Evolutionary conservation across 2,329 filamentous ascomycete genomes (phyloP), one percentile per base, ranked within the genome.

Genomic region (Epichloe gansuensis): DNA sequence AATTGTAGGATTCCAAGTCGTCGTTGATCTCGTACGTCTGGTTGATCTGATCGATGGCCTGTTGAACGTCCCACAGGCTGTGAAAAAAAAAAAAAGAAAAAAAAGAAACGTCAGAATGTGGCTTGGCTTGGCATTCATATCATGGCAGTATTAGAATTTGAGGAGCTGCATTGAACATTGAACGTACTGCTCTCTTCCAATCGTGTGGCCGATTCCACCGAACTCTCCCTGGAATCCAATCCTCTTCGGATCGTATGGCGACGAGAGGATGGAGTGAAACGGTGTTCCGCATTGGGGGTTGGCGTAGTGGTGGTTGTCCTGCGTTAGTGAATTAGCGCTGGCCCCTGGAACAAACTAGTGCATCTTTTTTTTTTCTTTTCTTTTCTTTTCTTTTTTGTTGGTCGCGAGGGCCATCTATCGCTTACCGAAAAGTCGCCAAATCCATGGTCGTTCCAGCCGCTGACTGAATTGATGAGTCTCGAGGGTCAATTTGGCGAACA

Each of bases 181-280:
- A 25, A 69, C 74, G 62, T 62, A 81, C 77, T 85, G 70, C 1
- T 83, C 76, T 13, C 74, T 75, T 0, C 79, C 77, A 4, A 82
- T 74, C 50, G 84, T 84, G 47, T 82, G 72, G 0, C 84, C 84
- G 12, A 86, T 74, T 0, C 84, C 84, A 3, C 83, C 84, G 52
- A 86, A 87, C 59, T 87, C 84, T 31, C 84, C 84, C 84, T 86
- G 82, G 57, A 87, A 74, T 0, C 76, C 83, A 35, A 87, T 85
- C 1, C 84, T 75, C 5, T 58, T 67, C 0, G 72, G 66, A 55
- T 82, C 82, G 59, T 75, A 80, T 1, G 76, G 81, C 5, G 68
- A 72, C 0, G 77, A 78, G 3, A 66, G 58, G 3, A 68, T 71
- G 0, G 81, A 85, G 64, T 82, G 85, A 60, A 81, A 86, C 0